phyloP scores from a whole-genome alignment of 2,329 filamentous ascomycete species.

The Aspergillus sp. region DNA sequence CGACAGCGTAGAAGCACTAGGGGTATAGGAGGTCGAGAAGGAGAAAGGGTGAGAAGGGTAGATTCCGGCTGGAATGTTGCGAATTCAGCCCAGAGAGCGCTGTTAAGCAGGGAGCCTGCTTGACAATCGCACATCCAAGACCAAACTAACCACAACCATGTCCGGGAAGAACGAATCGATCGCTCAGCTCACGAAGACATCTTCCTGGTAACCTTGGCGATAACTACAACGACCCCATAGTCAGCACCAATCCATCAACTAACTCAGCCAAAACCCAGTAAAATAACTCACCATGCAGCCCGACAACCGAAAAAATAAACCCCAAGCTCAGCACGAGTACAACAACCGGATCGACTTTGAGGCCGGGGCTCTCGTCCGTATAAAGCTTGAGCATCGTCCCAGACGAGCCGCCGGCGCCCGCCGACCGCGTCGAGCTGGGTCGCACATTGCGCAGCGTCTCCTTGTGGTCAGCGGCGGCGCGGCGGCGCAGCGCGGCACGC shows the following conservation, averaged over 20 bases:
- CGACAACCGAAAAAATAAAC: slow-evolving; percentile 98
- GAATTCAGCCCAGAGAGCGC: background rate
- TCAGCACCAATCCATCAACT: background rate
- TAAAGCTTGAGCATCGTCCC: slow-evolving; percentile 99
- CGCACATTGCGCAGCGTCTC: slow-evolving; percentile 92
- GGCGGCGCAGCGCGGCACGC: slow-evolving; percentile 87
- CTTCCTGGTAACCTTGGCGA: slow-evolving; percentile 87
- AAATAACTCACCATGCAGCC: slow-evolving; percentile 86
- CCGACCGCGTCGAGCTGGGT: slow-evolving; percentile 83
- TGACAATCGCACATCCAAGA: background rate
- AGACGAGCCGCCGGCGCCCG: slow-evolving; percentile 89
- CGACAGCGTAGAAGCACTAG: slow-evolving; percentile 10
- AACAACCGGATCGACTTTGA: slow-evolving; percentile 97
- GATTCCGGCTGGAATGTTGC: background rate
- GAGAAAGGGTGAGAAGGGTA: slow-evolving; percentile 7
- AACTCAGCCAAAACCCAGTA: background rate
- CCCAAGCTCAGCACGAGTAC: slow-evolving; percentile 92
- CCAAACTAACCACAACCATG: background rate
- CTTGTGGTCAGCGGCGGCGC: slow-evolving; percentile 92
- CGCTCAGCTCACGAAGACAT: slow-evolving; percentile 51
- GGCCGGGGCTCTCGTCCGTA: slow-evolving; percentile 93
- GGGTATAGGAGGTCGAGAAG: slow-evolving; percentile 12
- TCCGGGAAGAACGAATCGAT: slow-evolving; percentile 4
- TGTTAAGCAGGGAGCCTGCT: background rate
- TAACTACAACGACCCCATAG: slow-evolving; percentile 50